Conservation (phyloP, 108 stramenopile species). For the Nitzschia sp. region DNA sequence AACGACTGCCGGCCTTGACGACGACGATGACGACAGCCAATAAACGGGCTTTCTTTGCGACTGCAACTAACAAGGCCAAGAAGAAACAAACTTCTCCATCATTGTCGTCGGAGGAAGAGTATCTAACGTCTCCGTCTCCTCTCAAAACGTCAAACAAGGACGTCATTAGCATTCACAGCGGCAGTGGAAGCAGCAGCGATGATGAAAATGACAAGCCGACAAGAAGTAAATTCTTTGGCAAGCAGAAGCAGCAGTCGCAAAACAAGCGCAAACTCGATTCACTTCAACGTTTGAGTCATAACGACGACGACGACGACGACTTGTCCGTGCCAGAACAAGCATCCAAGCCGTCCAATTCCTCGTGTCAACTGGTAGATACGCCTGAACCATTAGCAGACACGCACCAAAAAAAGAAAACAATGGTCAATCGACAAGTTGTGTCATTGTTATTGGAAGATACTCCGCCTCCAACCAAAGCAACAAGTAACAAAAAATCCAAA, state of each 20-base stretch:
- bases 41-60: too few species aligned
- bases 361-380: too few species aligned
- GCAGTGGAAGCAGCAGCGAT: background rate
- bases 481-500: background rate
- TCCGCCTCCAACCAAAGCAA: too few species aligned
- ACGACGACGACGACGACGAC: too few species aligned
- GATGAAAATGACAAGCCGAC: background rate
- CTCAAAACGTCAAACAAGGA: background rate
- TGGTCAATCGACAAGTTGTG: background rate
- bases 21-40: background rate
- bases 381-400: background rate
- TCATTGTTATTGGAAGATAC: too few species aligned
- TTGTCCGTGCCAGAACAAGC: too few species aligned
- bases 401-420: background rate
- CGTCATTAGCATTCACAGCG: background rate
- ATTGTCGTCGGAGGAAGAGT: background rate
- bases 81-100: conserved; percentile 18
- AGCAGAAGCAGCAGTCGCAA: too few species aligned
- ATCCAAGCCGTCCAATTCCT: too few species aligned
- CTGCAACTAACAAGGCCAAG: background rate
- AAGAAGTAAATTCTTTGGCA: too few species aligned
- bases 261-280: too few species aligned
- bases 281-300: too few species aligned
- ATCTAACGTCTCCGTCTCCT: too few species aligned
- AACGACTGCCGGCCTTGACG: conserved; percentile 1